Conservation (phyloP, 495 filamentous ascomycete genomes). For the Penicillium antarcticum region DNA sequence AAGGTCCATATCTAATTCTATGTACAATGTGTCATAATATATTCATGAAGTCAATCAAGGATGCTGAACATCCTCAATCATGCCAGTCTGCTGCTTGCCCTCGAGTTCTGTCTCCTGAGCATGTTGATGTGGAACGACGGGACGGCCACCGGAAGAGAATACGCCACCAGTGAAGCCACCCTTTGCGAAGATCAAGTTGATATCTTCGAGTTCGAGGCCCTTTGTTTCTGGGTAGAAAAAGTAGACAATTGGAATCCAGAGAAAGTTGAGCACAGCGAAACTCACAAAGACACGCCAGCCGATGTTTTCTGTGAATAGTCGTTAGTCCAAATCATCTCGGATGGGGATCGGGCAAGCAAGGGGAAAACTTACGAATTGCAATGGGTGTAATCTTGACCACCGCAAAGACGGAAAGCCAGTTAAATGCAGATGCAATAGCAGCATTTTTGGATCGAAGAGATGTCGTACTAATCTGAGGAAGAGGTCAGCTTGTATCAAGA, state of each 20-base stretch:
- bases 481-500: no score
- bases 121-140: not conserved
- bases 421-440: not conserved
- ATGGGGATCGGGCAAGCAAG: conserved; percentile 7
- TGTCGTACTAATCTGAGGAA: conserved; percentile 34
- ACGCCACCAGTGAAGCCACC: conserved; percentile 2
- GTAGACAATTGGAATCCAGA: conserved; percentile 32
- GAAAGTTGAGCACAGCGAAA: conserved; percentile 41
- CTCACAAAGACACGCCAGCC: conserved; percentile 48
- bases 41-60: not conserved
- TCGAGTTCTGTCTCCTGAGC: not conserved
- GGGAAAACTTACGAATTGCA: conserved; percentile 31
- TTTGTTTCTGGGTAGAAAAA: conserved; percentile 44
- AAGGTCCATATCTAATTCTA: no score
- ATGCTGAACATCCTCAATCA: not conserved
- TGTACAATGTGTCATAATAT: no score
- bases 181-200: conserved; percentile 43
- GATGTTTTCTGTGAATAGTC: conserved; percentile 17
- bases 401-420: not conserved
- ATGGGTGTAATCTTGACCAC: conserved; percentile 60
- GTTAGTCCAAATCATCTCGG: conserved; percentile 33
- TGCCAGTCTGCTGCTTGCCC: not conserved
- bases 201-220: conserved; percentile 44
- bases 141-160: not conserved
- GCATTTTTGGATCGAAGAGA: conserved; percentile 13